Evolutionary conservation across 2,329 filamentous ascomycete species (phyloP), one percentile per base, ranked within the genome.

Genomic region (Colletotrichum coccodes): DNA sequence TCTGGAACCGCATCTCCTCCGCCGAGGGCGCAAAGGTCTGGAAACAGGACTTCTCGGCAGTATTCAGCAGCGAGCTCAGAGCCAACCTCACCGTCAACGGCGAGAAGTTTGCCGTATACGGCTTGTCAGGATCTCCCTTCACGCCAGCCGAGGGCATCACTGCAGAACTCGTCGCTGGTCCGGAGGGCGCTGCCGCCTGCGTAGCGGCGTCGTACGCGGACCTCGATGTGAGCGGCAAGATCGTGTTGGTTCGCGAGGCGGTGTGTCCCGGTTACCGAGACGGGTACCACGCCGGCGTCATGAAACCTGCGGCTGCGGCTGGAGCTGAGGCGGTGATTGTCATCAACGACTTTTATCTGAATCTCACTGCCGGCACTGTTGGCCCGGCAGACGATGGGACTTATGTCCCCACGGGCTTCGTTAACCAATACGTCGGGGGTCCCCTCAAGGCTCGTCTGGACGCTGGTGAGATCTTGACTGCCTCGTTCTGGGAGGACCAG

Each of bases 401-500:
- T 2, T 78, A 77, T 3, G 71, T 77, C 0, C 78, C 78, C 0
- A 70, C 74, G 0, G 77, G 65, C 0, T 72, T 78, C 1, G 78
- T 79, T 5, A 76, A 78, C n/a, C 74, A 78, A 58, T 74, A 72
- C 28, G 71, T 76, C 0, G 77, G 75, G 1, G 60, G 72, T 14
- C 73, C 74, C 0, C 58, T 79, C 2, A 77, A 76, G 69, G 72
- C 74, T 2, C 76, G 76, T 0, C 74, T 82, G 0, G 73, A 71
- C 0, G 77, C 75, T 0, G 80, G 80, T 12, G 75, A 81, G 34
- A 73, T 67, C 0, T 73, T 78, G n/a, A 77, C 75, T 3, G 75
- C 79, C 1, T 76, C 78, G n/a, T 78, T 81, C 4, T 75, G 82
- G 71, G 74, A 77, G n/a, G 72, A 75, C 36, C 71, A 76, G 52